These are phyloP conservation scores for Orbilia ellipsospora DNA, from an alignment of 2,329 filamentous ascomycete genomes.

Conservation along the genomic window DNA sequence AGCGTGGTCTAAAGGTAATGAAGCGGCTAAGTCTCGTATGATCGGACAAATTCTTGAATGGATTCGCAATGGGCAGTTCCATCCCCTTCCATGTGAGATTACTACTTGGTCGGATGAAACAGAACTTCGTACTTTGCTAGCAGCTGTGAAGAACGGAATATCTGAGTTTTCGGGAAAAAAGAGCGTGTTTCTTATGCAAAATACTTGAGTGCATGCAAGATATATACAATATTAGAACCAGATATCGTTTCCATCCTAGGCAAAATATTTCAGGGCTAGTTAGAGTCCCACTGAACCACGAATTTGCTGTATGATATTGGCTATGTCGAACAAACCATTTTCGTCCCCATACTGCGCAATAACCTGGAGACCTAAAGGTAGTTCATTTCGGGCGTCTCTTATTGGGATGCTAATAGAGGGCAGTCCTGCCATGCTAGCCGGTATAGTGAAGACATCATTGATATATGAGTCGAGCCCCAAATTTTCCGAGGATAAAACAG, in stretches of 20 bases:
- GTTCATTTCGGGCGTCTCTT: slow-evolving; percentile 60
- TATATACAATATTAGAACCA: no score
- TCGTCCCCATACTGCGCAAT: slow-evolving; percentile 87
- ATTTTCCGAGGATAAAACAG: slow-evolving; percentile 64
- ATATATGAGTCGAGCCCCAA: slow-evolving; percentile 79
- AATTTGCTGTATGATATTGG: slow-evolving; percentile 64
- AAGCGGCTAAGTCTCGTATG: slow-evolving; percentile 78
- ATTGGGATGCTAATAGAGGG: slow-evolving; percentile 87
- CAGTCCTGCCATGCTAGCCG: slow-evolving; percentile 88
- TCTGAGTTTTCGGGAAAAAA: slow-evolving; percentile 88
- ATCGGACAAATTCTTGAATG: slow-evolving; percentile 85
- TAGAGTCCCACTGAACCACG: not conserved
- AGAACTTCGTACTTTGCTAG: slow-evolving; percentile 73
- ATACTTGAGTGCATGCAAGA: slow-evolving; percentile 61
- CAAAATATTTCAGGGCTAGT: no score
- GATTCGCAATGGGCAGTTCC: slow-evolving; percentile 76
- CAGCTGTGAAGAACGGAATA: slow-evolving; percentile 83
- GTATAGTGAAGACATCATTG: slow-evolving; percentile 96
- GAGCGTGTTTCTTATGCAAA: slow-evolving; percentile 84
- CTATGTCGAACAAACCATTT: slow-evolving; percentile 70
- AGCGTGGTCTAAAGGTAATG: slow-evolving; percentile 82
- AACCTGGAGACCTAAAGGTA: slow-evolving; percentile 74
- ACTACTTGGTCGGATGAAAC: slow-evolving; percentile 87
- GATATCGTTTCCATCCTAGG: no score
- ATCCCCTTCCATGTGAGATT: slow-evolving; percentile 83